These are phyloP conservation scores for Flaveria linearis DNA, from an alignment of 129 eudicot genomes.

Conservation along the genomic window DNA sequence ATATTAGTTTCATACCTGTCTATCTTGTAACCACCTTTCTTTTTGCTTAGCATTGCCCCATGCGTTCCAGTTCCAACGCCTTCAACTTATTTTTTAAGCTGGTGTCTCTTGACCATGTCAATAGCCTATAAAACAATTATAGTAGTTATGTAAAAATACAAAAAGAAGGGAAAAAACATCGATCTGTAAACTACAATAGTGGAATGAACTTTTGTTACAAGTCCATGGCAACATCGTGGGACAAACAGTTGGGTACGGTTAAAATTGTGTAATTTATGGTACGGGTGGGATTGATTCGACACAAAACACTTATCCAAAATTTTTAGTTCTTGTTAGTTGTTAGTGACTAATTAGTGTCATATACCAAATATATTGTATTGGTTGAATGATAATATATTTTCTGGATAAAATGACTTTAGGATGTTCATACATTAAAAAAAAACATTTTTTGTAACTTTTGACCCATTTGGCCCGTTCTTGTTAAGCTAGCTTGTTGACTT, in stretches of 20 bases:
- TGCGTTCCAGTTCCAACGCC: slow-evolving; percentile 87
- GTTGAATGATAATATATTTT: no score
- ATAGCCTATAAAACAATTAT: slow-evolving; percentile 58
- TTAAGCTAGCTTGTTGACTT: not conserved
- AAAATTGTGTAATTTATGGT: no score
- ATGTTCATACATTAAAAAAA: no score
- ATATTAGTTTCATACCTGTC: slow-evolving; percentile 68
- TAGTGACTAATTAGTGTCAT: not conserved
- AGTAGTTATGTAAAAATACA: not conserved
- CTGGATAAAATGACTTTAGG: no score
- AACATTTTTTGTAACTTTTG: not conserved
- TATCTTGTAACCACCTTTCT: slow-evolving; percentile 73
- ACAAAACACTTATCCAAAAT: no score
- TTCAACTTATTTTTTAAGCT: slow-evolving; percentile 81
- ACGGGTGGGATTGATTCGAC: no score
- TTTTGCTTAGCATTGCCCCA: slow-evolving; percentile 67
- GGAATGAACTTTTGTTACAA: not conserved
- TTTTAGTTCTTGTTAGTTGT: no score
- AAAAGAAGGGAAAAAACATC: not conserved
- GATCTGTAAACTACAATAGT: not conserved
- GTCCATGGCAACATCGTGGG: not conserved
- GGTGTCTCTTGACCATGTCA: slow-evolving; percentile 97
- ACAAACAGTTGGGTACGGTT: no score
- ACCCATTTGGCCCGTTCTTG: not conserved
- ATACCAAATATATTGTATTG: not conserved